Conservation (phyloP, 306 rosid species). For the Trifolium pratense region DNA sequence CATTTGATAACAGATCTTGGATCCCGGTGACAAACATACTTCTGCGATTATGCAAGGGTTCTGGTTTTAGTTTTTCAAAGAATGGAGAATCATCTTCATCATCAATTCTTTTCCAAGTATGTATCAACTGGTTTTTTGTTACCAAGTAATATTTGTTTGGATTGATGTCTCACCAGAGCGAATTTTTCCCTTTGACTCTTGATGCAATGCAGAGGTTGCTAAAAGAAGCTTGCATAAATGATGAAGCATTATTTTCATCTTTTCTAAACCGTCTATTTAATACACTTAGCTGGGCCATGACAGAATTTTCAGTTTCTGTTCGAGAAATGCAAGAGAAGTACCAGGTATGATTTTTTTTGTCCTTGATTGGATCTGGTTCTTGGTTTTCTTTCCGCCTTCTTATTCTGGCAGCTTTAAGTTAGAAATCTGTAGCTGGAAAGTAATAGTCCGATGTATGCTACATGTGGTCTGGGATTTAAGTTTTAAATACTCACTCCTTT, state of each 20-base stretch:
- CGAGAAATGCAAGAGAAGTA: conserved; percentile 97
- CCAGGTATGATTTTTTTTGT: conserved; percentile 41
- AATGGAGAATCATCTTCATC: conserved; percentile 90
- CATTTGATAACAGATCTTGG: conserved; percentile 98
- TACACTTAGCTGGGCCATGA: conserved; percentile 98
- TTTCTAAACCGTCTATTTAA: conserved; percentile 95
- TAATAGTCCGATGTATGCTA: conserved; percentile 5
- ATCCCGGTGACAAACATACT: conserved; percentile 90
- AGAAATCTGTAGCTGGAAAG: conserved; percentile 33
- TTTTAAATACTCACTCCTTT: neutral
- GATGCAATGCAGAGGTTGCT: conserved; percentile 70
- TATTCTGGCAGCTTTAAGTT: conserved; percentile 34
- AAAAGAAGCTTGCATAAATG: conserved; percentile 75
- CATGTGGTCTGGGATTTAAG: conserved; percentile 21
- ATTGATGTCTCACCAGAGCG: conserved; percentile 42
- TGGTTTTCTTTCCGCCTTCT: conserved; percentile 26
- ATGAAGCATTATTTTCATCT: conserved; percentile 84
- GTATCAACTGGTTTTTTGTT: conserved; percentile 15
- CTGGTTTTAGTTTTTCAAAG: conserved; percentile 88
- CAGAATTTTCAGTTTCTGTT: conserved; percentile 93
- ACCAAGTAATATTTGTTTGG: conserved; percentile 3
- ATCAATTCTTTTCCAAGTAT: conserved; percentile 83
- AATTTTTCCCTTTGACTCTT: conserved; percentile 28
- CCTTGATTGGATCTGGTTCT: conserved; percentile 12
- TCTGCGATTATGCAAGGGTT: conserved; percentile 88